Evolutionary conservation across 805 yeast genomes (phyloP), one percentile per base, ranked within the genome.

Genomic region (Saturnispora gosingensis): DNA sequence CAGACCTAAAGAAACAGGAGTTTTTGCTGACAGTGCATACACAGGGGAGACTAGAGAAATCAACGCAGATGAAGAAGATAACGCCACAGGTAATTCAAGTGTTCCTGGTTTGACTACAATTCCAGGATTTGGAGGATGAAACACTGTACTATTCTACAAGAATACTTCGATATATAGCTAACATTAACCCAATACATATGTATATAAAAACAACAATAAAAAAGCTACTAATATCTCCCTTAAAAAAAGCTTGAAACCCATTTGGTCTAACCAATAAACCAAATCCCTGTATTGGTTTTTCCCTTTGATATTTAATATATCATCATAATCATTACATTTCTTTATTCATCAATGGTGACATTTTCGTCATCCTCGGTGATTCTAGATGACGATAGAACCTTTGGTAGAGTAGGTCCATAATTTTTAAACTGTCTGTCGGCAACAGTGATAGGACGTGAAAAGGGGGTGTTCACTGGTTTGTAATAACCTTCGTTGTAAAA

Each of bases 1-100:
- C 1, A 75, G 95, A 63, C 97, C 97, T 2, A 84, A 83, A 58
- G 99, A 93, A 69, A 85, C 88, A 0, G 78, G 77, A 62, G 85
- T 87, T 3, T 88, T 80, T 70, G 80, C 82, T 57, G 96, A 88
- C 65, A 85, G 88, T 15, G 81, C 88, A 52, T 88, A 89, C 67
- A 83, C 88, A 1, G 70, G 70, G 5, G 67, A 63, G 34, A 53
- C 61, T 1, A 62, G 67, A 64, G 67, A 62, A 48, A 65, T 58
- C 25, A 48, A 44, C 24, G 39, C 32, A n/a, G 38, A 34, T n/a
- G 45, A 47, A 15, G 49, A 49, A n/a, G 47, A 27, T 10, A 34
- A 28, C 16, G 18, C 45, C 6, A 15, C 18, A 22, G 8, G 30
- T 13, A 24, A 25, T 13, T 22, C 30, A 22, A 30, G 44, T 27